Evolutionary conservation across 306 rosid genomes (phyloP).

Genomic region (Styphnolobium japonicum): DNA sequence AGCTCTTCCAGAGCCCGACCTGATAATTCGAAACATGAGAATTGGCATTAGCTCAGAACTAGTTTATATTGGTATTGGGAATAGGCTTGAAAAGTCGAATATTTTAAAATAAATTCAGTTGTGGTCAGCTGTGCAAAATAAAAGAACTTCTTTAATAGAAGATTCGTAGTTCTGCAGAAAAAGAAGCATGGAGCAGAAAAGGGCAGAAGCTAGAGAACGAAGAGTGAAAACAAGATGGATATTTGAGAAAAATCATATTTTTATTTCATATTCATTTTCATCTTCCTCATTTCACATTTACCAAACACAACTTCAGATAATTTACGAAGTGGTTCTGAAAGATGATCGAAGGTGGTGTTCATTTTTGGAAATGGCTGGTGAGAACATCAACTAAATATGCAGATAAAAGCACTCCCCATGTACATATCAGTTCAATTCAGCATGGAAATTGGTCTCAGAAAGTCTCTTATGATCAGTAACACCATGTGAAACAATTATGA

Average conservation of each 20-base stretch:
- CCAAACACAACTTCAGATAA: background rate
- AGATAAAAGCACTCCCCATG: background rate
- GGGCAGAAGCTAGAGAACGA: background rate
- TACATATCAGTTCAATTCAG: background rate
- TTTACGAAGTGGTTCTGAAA: background rate
- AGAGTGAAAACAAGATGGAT: background rate
- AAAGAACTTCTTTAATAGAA: background rate
- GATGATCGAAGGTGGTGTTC: background rate
- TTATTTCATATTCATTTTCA: background rate
- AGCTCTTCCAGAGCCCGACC: constrained; percentile 87
- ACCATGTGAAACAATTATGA: constrained; percentile 4
- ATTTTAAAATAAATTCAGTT: background rate
- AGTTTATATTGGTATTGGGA: background rate
- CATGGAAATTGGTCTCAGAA: background rate
- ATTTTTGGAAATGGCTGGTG: background rate
- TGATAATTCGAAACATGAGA: constrained; percentile 30
- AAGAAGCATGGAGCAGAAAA: background rate
- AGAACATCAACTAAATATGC: background rate
- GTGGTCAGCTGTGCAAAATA: background rate
- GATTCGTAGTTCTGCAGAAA: background rate
- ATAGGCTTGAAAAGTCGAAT: background rate
- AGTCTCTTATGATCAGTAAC: background rate
- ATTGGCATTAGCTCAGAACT: background rate
- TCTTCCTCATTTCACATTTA: background rate
- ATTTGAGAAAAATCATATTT: background rate